Percentiles rank a stretch among this genome's conserved stretches.
Conservation (phyloP, 1,284 basidiomycete species). For the Cutaneotrichosporon daszewskae region DNA sequence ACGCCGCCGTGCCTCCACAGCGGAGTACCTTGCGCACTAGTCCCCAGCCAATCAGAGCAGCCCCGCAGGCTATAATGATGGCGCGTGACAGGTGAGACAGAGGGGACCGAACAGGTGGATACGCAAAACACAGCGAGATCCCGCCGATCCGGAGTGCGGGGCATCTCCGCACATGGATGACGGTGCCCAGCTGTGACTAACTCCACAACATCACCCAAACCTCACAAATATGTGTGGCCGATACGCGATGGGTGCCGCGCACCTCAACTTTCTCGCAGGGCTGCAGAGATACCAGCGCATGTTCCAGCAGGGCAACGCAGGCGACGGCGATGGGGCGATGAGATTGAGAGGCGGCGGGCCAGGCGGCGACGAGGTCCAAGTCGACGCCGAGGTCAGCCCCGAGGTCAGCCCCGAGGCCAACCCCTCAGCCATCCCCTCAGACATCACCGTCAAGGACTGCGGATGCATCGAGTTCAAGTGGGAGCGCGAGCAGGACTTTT, state of each 20-base stretch:
- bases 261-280: conserved; percentile 14
- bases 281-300: conserved; percentile 14
- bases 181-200: too few species aligned
- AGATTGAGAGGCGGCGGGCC: conserved; percentile 13
- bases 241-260: conserved; percentile 36
- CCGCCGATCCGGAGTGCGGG: too few species aligned
- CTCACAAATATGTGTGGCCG: conserved; percentile 33
- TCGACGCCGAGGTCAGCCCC: not conserved
- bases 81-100: too few species aligned
- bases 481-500: conserved; percentile 36
- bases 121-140: too few species aligned
- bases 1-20: too few species aligned
- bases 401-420: not conserved
- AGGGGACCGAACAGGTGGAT: too few species aligned
- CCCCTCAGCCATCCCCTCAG: not conserved
- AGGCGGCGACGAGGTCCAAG: conserved; percentile 1
- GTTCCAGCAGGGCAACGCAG: conserved; percentile 4
- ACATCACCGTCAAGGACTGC: conserved; percentile 20
- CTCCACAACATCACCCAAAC: not conserved
- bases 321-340: conserved; percentile 4
- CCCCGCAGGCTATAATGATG: too few species aligned
- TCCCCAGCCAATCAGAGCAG: too few species aligned
- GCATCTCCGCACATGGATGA: too few species aligned
- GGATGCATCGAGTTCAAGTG: conserved; percentile 27
- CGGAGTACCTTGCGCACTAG: too few species aligned